Evolutionary conservation across 306 rosid species (phyloP), one percentile per base, ranked within the genome.

Genomic region (Gastrolobium bilobum): DNA sequence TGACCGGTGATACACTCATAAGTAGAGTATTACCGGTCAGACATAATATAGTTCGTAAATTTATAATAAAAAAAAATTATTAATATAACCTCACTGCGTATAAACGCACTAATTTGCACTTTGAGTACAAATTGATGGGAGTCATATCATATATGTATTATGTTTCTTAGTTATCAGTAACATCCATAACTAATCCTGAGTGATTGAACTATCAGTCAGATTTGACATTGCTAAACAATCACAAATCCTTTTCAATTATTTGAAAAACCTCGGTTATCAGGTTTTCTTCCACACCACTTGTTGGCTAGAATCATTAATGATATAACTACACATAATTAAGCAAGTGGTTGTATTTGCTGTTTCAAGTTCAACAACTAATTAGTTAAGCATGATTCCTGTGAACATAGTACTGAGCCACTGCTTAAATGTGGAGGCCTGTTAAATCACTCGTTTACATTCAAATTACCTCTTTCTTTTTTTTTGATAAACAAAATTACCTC

Each of bases 311-410:
- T 20, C 26, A 20, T 20, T 15, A 71, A 30, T 2, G 46, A 48
- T 47, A 39, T 59, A 59, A 59, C 39, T 48, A 3, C 4, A 38
- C 72, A 73, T 46, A 65, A 70, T 1, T 37, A 65, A 58, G 39
- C 33, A 4, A 81, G 77, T 75, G 76, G 72, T 42, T 67, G 71
- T 3, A 7, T 10, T 74, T 38, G 71, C n/a, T 29, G 66, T 48
- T 58, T 47, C 58, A 14, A 11, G 38, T 58, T 47, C 58, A 14
- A 11, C 66, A 26, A 34, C 61, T 29, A 26, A 30, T 73, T 46
- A 15, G 79, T 47, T 75, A 29, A 33, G 48, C 54, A n/a, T 11
- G 73, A 26, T 68, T 57, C 31, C 31, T 29, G 3, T 76, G 29
- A 33, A 58, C 10, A 7, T 30, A 10, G 57, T 9, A 46, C 7